Base-by-base conservation (phyloP, 768 basidiomycete species). In the Russula sp. region DNA sequence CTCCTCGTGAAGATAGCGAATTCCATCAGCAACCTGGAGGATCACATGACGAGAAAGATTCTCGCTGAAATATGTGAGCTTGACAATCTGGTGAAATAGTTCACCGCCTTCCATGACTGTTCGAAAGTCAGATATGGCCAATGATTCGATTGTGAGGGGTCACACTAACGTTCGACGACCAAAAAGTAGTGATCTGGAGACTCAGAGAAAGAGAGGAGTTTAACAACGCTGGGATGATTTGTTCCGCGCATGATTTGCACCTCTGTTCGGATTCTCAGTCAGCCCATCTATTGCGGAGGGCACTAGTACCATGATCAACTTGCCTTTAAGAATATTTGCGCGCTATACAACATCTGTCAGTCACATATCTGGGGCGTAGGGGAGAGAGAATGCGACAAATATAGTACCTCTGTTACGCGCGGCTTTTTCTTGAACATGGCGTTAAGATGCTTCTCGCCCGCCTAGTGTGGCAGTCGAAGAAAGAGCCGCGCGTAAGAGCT, bases 171-270 rank as follows among this genome's bases (percentile, higher is more conserved):
- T 75, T 99, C 97, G 62, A 99, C 79, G 18, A 98, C 84, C 16
- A 99, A 81, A 73, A 94, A 99, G 73, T 98, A 99, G 71, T 96
- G 84, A 68, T 98, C 94, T 27, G 80, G 78, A 11, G 93, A 94
- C 75, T 99, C 97, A 65, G 86, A 92, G 73, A 98, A 98, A 51
- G 88, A 89, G 47, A 87, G 77, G 18, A 99, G 86, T 74, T 94
- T 94, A 71, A 98, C 88, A 70, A 99, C 88, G 32, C 88, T 83
- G n/a, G 93, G 88, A 71, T 98, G 94, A 66, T 89, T 86, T 57
- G 85, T 90, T 16, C 92, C 91, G 40, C 95, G 90, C 96, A 99
- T 99, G 71, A 99, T 98, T 76, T 97, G 94, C 13, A 99, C 97
- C 86, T 99, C 97, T 93, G 73, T 6, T 62, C 35, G 42, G 40